Evolutionary conservation across 169 alveolate genomes (phyloP).

Genomic region (Sarcocystis neurona): DNA sequence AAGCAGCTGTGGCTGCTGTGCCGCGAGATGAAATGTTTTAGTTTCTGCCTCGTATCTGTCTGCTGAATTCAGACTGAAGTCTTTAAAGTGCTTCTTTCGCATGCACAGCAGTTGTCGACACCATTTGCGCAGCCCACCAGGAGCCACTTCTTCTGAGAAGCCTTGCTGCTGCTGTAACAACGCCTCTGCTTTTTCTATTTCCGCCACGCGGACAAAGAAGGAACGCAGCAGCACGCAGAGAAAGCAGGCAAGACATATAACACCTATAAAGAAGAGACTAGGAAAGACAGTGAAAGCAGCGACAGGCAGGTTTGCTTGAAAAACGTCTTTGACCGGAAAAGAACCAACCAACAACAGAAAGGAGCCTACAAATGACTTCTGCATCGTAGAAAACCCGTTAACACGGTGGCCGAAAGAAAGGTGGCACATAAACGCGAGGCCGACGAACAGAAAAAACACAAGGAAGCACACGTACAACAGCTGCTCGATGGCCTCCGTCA

Average conservation of each 20-base stretch:
- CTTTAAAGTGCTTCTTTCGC: neutral
- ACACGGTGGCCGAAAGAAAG: conserved; percentile 41
- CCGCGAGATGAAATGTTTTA: neutral
- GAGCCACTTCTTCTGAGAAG: conserved; percentile 18
- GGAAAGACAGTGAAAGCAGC: conserved; percentile 46
- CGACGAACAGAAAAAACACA: conserved; percentile 13
- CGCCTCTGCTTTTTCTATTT: conserved; percentile 29
- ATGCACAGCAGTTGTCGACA: neutral
- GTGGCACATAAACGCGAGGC: conserved; percentile 37
- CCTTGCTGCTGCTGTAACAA: conserved; percentile 1
- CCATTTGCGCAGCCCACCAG: no score
- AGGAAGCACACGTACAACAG: conserved; percentile 25
- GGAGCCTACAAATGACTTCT: conserved; percentile 31
- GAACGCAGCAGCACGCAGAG: conserved; percentile 55
- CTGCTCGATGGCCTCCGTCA: conserved; percentile 36
- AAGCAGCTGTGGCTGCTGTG: neutral
- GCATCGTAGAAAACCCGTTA: conserved; percentile 33
- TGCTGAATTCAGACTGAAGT: neutral
- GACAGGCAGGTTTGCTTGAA: conserved; percentile 26
- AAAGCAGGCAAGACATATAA: conserved; percentile 35
- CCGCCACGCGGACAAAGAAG: conserved; percentile 45
- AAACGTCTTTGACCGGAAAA: conserved; percentile 40
- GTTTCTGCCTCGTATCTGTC: no score
- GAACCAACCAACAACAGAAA: conserved; percentile 38
- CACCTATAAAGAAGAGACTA: conserved; percentile 40